phyloP scores from a whole-genome alignment of 2,329 filamentous ascomycete genomes.

The Penicillium digitatum region DNA sequence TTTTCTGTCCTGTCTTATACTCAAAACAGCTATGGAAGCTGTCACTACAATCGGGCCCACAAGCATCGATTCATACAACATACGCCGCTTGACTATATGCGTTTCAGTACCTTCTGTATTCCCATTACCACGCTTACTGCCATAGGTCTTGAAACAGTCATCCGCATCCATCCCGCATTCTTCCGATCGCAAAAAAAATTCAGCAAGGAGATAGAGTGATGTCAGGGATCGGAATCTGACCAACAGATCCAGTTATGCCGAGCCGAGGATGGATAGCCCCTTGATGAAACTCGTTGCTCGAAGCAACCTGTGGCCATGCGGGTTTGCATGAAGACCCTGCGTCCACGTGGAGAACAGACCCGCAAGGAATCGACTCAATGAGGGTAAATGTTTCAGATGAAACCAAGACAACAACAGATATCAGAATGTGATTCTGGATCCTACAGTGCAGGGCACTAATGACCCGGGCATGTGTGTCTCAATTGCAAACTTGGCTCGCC shows the following conservation, averaged over 20 bases:
- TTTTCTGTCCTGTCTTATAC: not conserved
- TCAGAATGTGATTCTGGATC: constrained; percentile 42
- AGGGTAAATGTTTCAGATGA: not conserved
- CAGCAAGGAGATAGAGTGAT: constrained; percentile 16
- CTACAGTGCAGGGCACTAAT: constrained; percentile 51
- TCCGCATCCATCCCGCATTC: constrained; percentile 3
- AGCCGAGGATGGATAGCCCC: constrained; percentile 11
- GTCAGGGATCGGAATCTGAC: constrained; percentile 3
- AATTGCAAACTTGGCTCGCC: constrained; percentile 53
- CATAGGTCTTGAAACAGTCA: not conserved
- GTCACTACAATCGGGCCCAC: not conserved
- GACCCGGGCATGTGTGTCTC: constrained; percentile 50
- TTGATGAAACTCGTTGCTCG: constrained; percentile 10
- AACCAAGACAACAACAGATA: not conserved
- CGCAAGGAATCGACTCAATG: constrained; percentile 13
- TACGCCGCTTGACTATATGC: not conserved
- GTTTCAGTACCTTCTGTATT: not conserved
- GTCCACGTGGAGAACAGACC: constrained; percentile 16
- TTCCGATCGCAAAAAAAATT: constrained; percentile 14
- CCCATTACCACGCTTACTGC: not conserved
- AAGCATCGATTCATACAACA: not conserved
- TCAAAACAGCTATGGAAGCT: too few species aligned
- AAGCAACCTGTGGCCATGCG: constrained; percentile 15
- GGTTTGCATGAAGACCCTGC: constrained; percentile 8
- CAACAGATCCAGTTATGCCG: constrained; percentile 12